These are phyloP conservation scores for Senna tora DNA, from an alignment of 306 rosid species.

Conservation along the genomic window DNA sequence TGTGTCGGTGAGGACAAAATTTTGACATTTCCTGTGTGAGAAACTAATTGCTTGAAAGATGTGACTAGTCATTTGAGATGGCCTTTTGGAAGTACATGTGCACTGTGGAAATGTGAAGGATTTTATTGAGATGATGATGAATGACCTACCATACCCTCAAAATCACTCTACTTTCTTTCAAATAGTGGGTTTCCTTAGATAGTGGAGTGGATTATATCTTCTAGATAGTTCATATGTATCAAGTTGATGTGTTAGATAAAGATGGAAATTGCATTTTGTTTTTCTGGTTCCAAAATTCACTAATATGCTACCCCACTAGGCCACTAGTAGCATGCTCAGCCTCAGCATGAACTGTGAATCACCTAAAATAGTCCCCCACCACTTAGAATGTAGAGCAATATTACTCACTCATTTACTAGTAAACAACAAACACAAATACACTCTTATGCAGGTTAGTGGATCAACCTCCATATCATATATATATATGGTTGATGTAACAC, in stretches of 20 bases:
- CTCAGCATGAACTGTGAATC: conserved; percentile 7
- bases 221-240: conserved; percentile 9
- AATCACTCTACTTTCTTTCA: conserved; percentile 20
- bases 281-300: conserved; percentile 3
- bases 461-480: not conserved
- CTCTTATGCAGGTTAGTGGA: not conserved
- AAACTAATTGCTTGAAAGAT: conserved; percentile 33
- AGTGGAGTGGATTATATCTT: conserved; percentile 31
- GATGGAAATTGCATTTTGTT: conserved; percentile 20
- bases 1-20: conserved; percentile 35
- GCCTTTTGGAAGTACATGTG: conserved; percentile 1
- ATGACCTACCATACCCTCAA: not conserved
- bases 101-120: conserved; percentile 26
- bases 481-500: too few species aligned
- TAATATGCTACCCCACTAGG: conserved; percentile 28
- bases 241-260: conserved; percentile 29
- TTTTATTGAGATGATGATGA: conserved; percentile 21
- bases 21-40: conserved; percentile 18
- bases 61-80: conserved; percentile 31
- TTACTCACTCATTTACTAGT: not conserved
- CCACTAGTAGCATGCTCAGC: conserved; percentile 19
- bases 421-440: not conserved
- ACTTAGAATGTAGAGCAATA: not conserved
- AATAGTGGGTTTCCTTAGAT: conserved; percentile 27
- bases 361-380: conserved; percentile 21